Evolutionary conservation across 1,284 basidiomycete species (phyloP).

Genomic region (Cutaneotrichosporon daszewskae): DNA sequence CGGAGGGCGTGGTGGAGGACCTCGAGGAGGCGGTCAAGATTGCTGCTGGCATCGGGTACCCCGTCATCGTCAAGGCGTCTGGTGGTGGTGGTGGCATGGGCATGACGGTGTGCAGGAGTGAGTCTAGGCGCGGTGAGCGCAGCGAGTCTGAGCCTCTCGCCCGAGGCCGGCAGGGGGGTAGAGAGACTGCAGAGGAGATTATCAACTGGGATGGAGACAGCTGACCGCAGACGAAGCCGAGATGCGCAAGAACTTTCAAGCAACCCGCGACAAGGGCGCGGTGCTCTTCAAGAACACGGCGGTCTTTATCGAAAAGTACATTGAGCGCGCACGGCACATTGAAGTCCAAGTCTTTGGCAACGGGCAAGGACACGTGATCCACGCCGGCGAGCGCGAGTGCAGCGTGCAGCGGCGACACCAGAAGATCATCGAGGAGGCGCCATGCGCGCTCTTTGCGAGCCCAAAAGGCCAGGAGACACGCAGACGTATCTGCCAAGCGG

Average conservation of each 20-base stretch:
- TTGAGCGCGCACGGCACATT: constrained; percentile 57
- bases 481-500: constrained; percentile 54
- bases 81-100: constrained; percentile 70
- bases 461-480: constrained; percentile 41
- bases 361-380: constrained; percentile 55
- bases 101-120: constrained; percentile 56
- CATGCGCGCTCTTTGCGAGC: constrained; percentile 51
- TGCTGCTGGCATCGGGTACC: constrained; percentile 54
- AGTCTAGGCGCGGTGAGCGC: too few species aligned
- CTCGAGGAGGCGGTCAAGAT: constrained; percentile 51
- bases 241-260: constrained; percentile 49
- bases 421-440: constrained; percentile 65
- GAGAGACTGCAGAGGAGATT: too few species aligned
- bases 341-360: constrained; percentile 70
- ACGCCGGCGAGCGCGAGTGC: constrained; percentile 67
- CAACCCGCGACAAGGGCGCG: constrained; percentile 43
- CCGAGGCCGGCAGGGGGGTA: too few species aligned
- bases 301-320: constrained; percentile 61
- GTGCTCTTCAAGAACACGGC: constrained; percentile 54
- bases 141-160: constrained; percentile 16
- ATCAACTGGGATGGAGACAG: too few species aligned
- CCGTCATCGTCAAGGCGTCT: constrained; percentile 56
- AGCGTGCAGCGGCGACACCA: constrained; percentile 66
- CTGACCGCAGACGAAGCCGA: constrained; percentile 38
- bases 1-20: constrained; percentile 49